phyloP scores from a whole-genome alignment of 163 green algal genomes.

The Chlamydomonas reinhardtii region DNA sequence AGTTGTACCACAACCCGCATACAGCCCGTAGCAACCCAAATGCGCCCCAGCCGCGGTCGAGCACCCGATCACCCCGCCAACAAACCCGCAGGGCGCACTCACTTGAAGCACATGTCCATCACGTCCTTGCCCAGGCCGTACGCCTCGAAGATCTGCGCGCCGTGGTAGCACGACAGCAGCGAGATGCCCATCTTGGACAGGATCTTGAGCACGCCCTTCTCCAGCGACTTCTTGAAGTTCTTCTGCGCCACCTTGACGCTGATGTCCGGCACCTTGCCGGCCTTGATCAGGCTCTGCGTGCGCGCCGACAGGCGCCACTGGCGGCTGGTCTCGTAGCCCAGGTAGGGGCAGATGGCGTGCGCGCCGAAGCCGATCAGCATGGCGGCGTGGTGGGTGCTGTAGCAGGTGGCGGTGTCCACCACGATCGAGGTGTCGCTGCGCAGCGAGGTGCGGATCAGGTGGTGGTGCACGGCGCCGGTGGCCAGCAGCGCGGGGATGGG shows the following conservation, averaged over 20 bases:
- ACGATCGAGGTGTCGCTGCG: constrained; percentile 96
- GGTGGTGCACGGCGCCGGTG: constrained; percentile 96
- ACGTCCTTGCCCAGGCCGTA: constrained; percentile 96
- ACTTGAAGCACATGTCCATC: constrained; percentile 91
- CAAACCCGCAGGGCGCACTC: constrained; percentile 49
- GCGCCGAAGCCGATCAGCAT: constrained; percentile 98
- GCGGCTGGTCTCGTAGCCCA: constrained; percentile 94
- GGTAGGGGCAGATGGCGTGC: constrained; percentile 97
- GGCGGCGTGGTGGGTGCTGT: constrained; percentile 96
- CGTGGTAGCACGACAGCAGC: constrained; percentile 97
- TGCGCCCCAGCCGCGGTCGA: no score
- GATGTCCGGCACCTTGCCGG: constrained; percentile 87
- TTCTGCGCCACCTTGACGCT: constrained; percentile 85
- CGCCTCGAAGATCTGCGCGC: constrained; percentile 98
- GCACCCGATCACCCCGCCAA: no score
- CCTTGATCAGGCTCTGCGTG: constrained; percentile 92
- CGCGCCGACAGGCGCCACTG: constrained; percentile 92
- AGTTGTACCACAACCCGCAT: no score
- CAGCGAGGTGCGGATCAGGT: constrained; percentile 93
- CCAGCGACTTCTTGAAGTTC: constrained; percentile 97
- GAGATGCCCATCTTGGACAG: constrained; percentile 99
- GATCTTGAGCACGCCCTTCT: constrained; percentile 99
- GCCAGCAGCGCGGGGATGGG: constrained; percentile 96
- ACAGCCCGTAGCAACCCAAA: no score
- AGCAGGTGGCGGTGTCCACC: constrained; percentile 91